Base-by-base conservation (phyloP, 192 early-diverging fungal genomes). In the Linnemannia schmuckeri region DNA sequence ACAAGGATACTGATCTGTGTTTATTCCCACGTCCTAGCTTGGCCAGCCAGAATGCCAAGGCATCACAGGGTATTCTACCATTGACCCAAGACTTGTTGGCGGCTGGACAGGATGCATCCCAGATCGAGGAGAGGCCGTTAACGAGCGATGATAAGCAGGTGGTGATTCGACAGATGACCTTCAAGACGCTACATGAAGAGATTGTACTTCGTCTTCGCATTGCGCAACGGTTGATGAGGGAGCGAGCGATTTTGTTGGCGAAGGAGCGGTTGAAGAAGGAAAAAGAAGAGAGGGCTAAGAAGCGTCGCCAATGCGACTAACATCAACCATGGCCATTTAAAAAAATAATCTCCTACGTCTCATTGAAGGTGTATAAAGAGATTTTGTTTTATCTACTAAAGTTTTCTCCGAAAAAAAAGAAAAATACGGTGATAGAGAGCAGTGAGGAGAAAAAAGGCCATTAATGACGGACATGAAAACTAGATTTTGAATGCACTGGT, bases 201-300 rank as follows among this genome's bases (percentile, higher is more conserved):
- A n/a, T 86, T n/a, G 84, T 86, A 4, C 84, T 79, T 2, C 52
- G 84, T 0, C 42, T 86, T 0, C 63, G 74, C 20, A 37, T 86
- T 15, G 78, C 68, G 12, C 79, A 70, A 55, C 12, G 40, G 4
- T 1, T 86, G 12, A 71, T 86, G 74, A 70, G 69, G 20, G 71
- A 68, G 2, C 74, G 84, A 17, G 71, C 69, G 46, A 12, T 74
- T 24, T 69, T 74, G 17, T n/a, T 30, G 9, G 75, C 75, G 2
- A 55, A 81, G 52, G 78, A 80, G 30, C 63, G 61, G 22, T n/a
- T 80, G 20, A 71, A 77, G 44, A 35, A 42, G 30, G 84, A 86
- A 38, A 63, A 63, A 27, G 61, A 63, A n/a, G n/a, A n/a, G n/a
- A n/a, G n/a, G n/a, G n/a, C n/a, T n/a, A n/a, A n/a, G n/a, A n/a